Percentiles rank a stretch among this genome's conserved stretches.
These are phyloP conservation scores for Penicillium silybi DNA, from an alignment of 495 filamentous ascomycete species.

Conservation along the genomic window DNA sequence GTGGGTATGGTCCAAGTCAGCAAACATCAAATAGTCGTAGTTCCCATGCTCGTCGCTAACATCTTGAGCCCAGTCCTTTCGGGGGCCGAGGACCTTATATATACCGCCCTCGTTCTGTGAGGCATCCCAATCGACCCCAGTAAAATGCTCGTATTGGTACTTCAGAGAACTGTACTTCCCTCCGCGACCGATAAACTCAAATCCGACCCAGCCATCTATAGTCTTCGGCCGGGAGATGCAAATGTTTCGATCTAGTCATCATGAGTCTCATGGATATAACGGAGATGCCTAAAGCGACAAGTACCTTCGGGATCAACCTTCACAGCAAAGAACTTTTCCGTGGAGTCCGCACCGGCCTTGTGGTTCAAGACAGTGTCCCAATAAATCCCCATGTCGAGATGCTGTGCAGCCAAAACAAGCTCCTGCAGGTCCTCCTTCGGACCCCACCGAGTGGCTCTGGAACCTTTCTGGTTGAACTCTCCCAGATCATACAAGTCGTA, in stretches of 20 bases:
- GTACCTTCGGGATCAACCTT: constrained; percentile 55
- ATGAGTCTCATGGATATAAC: neutral
- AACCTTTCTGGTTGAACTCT: constrained; percentile 71
- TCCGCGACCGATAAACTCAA: constrained; percentile 59
- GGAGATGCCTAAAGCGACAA: neutral
- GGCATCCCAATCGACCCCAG: constrained; percentile 63
- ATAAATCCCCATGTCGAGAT: constrained; percentile 54
- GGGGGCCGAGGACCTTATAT: constrained; percentile 60
- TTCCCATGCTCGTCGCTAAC: constrained; percentile 68
- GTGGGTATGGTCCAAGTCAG: constrained; percentile 64
- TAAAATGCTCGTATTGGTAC: constrained; percentile 68
- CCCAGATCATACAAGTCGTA: constrained; percentile 75
- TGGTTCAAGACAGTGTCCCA: constrained; percentile 78
- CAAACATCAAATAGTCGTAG: constrained; percentile 68
- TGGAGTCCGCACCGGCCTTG: constrained; percentile 65
- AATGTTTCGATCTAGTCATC: constrained; percentile 47
- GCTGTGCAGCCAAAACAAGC: constrained; percentile 47
- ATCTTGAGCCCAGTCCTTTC: constrained; percentile 60
- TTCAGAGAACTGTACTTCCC: constrained; percentile 57
- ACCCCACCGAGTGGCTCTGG: constrained; percentile 65
- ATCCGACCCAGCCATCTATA: constrained; percentile 66
- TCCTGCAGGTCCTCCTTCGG: constrained; percentile 56
- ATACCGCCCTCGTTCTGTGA: constrained; percentile 54
- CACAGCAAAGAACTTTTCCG: constrained; percentile 55
- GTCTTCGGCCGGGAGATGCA: constrained; percentile 53